Conservation (phyloP, 192 early-diverging fungal genomes). For the Coemansia sp. region DNA sequence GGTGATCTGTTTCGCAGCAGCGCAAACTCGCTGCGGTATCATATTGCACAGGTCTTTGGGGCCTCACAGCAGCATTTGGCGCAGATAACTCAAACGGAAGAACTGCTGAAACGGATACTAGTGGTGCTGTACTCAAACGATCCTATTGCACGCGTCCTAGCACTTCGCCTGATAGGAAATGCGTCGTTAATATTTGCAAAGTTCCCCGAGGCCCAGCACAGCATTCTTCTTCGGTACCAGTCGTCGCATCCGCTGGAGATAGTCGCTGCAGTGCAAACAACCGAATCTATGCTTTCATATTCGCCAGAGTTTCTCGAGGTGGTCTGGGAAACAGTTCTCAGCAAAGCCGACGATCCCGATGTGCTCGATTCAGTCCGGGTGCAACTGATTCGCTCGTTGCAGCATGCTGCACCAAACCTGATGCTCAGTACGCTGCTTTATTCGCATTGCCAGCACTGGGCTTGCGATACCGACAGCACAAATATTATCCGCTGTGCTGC, state of each 20-base stretch:
- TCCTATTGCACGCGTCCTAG: constrained; percentile 51
- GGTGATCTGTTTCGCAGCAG: constrained; percentile 52
- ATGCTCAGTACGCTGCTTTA: constrained; percentile 45
- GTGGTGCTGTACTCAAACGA: constrained; percentile 54
- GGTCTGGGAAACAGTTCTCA: constrained; percentile 52
- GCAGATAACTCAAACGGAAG: constrained; percentile 43
- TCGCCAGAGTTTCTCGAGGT: constrained; percentile 48
- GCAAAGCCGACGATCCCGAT: constrained; percentile 25
- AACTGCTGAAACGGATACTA: constrained; percentile 54
- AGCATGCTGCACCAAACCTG: constrained; percentile 43
- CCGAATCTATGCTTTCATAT: constrained; percentile 44
- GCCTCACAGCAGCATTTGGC: constrained; percentile 39
- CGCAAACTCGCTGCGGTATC: constrained; percentile 49
- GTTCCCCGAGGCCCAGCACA: constrained; percentile 55
- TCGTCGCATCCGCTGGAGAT: constrained; percentile 54
- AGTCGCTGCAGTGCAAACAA: constrained; percentile 49
- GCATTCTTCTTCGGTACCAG: constrained; percentile 46
- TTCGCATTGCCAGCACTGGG: constrained; percentile 34
- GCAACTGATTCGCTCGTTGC: constrained; percentile 48
- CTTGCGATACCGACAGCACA: constrained; percentile 20
- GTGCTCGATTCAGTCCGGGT: constrained; percentile 38
- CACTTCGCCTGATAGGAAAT: constrained; percentile 51
- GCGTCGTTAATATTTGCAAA: constrained; percentile 48
- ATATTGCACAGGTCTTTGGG: constrained; percentile 52
- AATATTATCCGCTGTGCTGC: constrained; percentile 24